Percentiles rank a stretch among this genome's conserved stretches.
Conservation (phyloP, 1,284 basidiomycete genomes). For the Ceratobasidium papillatum region DNA sequence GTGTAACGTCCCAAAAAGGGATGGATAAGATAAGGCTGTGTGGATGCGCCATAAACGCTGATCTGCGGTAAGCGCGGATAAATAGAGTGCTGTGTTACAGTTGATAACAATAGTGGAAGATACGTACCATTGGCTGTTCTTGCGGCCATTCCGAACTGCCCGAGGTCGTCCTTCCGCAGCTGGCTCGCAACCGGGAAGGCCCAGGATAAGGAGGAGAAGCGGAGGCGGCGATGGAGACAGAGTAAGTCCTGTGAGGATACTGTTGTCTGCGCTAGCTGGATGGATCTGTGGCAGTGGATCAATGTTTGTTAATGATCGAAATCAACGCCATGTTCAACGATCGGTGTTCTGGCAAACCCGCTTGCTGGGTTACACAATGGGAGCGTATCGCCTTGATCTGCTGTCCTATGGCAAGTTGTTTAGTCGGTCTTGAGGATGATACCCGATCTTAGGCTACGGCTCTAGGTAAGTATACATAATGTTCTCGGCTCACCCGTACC, state of each 20-base stretch:
- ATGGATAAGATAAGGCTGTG: conserved; percentile 1
- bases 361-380: not conserved
- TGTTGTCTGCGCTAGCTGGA: not conserved
- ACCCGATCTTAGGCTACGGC: not conserved
- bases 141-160: not conserved
- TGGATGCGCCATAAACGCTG: not conserved
- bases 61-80: not conserved
- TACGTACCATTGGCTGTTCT: not conserved
- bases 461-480: not conserved
- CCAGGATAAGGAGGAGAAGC: not conserved
- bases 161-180: not conserved
- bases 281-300: conserved; percentile 12
- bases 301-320: not conserved
- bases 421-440: not conserved
- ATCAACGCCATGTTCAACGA: not conserved
- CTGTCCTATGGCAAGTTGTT: not conserved
- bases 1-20: not conserved
- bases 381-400: not conserved
- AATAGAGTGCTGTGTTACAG: not conserved
- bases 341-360: not conserved
- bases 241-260: not conserved
- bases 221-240: not conserved
- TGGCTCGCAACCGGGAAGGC: not conserved
- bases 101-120: not conserved
- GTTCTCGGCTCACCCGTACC: not conserved